Evolutionary conservation across 768 basidiomycete species (phyloP), one percentile per base, ranked within the genome.

Genomic region (Kwoniella sp.): DNA sequence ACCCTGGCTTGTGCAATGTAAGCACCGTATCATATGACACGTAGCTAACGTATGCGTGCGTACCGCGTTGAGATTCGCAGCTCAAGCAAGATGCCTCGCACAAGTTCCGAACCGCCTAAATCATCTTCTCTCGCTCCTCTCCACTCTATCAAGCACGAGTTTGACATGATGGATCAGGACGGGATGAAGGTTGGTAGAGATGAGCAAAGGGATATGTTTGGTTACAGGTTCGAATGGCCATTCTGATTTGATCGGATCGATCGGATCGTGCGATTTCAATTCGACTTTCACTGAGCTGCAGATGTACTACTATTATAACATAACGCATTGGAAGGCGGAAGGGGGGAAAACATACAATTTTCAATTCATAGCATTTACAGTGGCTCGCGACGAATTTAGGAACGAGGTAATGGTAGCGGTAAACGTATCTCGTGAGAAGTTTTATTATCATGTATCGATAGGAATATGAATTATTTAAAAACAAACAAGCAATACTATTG

Each of bases 191-290:
- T 49, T 26, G 56, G 50, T 12, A 54, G n/a, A 13, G 24, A 58
- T 8, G 53, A 54, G 8, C 30, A 59, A 19, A 36, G 56, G 21
- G 59, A 62, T 51, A 47, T 61, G 13, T 65, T 65, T 44, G 59
- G 63, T 17, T 68, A 65, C 21, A 64, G 63, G 49, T 68, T 65
- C 26, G 63, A 65, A 54, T 68, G 68, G 64, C 68, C 64, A 47
- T 63, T 61, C 55, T 68, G 49, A 29, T 56, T 36, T 33, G 30
- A 36, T 37, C 21, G 7, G 33, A n/a, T 33, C 33, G 13, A 6
- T 33, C 7, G 5, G 33, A 33, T 33, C 33, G 33, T 33, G 5
- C 33, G 33, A 33, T 33, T 33, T 33, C 33, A 13, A 33, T n/a
- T n/a, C n/a, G n/a, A n/a, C n/a, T n/a, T n/a, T 33, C 13, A 33